These are phyloP conservation scores for Hippophae rhamnoides DNA, from an alignment of 306 rosid genomes.

Conservation along the genomic window DNA sequence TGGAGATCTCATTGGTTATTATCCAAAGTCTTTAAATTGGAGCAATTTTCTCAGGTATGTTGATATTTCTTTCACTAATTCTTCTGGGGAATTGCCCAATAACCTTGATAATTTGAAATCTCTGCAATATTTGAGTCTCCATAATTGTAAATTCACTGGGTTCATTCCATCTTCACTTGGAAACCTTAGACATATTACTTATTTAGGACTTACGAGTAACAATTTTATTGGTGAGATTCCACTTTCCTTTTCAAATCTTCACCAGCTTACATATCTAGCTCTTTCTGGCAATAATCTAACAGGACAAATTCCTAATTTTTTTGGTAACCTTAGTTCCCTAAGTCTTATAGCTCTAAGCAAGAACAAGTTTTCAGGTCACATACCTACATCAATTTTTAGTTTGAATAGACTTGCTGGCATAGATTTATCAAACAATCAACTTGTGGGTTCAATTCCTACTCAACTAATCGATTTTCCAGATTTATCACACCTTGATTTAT, in stretches of 20 bases:
- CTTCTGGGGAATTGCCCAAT: slow-evolving; percentile 10
- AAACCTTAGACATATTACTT: slow-evolving; percentile 17
- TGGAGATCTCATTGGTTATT: neutral
- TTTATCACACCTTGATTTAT: rapidly evolving
- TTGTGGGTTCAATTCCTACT: slow-evolving; percentile 16
- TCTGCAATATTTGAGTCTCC: neutral
- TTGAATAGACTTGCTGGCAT: neutral
- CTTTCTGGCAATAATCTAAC: neutral
- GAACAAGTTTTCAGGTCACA: neutral
- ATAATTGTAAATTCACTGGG: neutral
- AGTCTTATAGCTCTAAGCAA: neutral
- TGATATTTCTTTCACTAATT: neutral
- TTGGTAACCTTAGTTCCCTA: neutral
- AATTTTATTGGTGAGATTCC: slow-evolving; percentile 9
- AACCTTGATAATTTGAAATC: slow-evolving; percentile 5
- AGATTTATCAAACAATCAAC: neutral
- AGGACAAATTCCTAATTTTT: slow-evolving; percentile 4
- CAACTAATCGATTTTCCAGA: neutral
- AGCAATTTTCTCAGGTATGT: neutral
- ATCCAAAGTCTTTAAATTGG: slow-evolving; percentile 7
- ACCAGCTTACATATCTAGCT: neutral
- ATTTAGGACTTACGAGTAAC: neutral
- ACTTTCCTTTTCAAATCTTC: neutral
- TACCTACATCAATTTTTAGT: slow-evolving; percentile 10
- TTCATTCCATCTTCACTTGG: slow-evolving; percentile 2